Evolutionary conservation across 75 land plant genomes (phyloP), one percentile per base, ranked within the genome.

Genomic region (Pinus taeda): DNA sequence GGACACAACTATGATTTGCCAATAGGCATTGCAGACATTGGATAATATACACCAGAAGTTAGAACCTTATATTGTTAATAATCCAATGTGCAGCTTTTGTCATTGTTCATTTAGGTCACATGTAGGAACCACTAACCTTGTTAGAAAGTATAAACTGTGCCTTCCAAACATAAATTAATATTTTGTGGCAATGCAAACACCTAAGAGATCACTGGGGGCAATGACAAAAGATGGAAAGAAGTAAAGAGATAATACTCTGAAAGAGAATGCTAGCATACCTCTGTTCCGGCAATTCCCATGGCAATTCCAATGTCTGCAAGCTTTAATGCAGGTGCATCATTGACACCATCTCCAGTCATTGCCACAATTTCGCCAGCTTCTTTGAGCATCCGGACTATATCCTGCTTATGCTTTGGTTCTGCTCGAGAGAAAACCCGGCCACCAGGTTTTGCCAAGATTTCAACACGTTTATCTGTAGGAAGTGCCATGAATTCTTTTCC

Each of bases 291-390:
- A 53, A 95, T 88, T 55, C 98, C 98, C 98, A 95, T 95, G 30
- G 98, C 95, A 65, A 95, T 85, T 60, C 98, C 95, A 79, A 95
- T 95, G 81, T 95, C 98, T 57, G 98, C 98, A 30, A 88, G 89
- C 78, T 95, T 93, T 60, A 95, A 74, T 12, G 98, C 98, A 60
- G 98, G 98, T 74, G 98, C 98, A 91, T 95, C 98, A 83, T 95
- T 95, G 4, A 93, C 96, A 76, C 98, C 98, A 82, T 95, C 98
- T 65, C 98, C 98, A 57, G 98, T 95, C 98, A 95, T 95, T 17
- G 98, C 98, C 49, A 95, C 98, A 59, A 95, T 77, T 78, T 95
- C 96, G 3, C 95, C 95, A 74, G 83, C 81, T 6, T 93, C 98
- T 69, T 93, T 93, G 55, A 95, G 86, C 77, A 95, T 79, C 74